Evolutionary conservation across 768 basidiomycete species (phyloP).

Genomic region (Neoboletus brunneissimus): DNA sequence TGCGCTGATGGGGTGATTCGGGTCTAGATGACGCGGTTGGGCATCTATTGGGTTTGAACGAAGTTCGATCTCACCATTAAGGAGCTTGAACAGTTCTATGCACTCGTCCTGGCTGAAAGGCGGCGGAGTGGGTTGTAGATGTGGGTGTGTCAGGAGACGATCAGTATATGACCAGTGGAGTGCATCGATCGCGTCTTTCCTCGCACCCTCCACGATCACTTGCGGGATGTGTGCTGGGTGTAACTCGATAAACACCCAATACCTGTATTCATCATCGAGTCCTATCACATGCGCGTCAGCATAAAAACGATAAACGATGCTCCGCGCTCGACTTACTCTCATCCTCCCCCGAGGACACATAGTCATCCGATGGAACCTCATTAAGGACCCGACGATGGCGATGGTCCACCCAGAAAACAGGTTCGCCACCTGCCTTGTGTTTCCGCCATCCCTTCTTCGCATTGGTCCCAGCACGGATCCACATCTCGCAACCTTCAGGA

Average conservation of each 20-base stretch:
- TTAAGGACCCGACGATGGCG: constrained; percentile 48
- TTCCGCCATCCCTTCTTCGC: constrained; percentile 31
- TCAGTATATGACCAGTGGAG: constrained; percentile 84
- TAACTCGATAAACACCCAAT: constrained; percentile 77
- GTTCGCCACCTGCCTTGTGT: constrained; percentile 31
- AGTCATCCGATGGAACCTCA: constrained; percentile 40
- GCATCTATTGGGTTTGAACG: background rate
- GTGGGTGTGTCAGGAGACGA: constrained; percentile 61
- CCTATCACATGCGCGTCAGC: constrained; percentile 38
- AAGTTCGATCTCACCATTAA: constrained; percentile 34
- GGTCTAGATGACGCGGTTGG: constrained; percentile 12
- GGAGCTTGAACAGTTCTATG: constrained; percentile 63
- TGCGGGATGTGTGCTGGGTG: constrained; percentile 67
- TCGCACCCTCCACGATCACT: constrained; percentile 53
- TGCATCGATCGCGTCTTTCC: constrained; percentile 68
- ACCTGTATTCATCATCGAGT: constrained; percentile 72
- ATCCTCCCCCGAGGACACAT: constrained; percentile 30
- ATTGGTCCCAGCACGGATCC: constrained; percentile 49
- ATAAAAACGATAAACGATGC: background rate
- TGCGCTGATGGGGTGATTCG: constrained; percentile 27
- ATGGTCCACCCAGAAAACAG: constrained; percentile 67
- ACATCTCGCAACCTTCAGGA: constrained; percentile 54
- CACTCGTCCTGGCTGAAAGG: constrained; percentile 79
- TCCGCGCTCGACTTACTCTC: constrained; percentile 36
- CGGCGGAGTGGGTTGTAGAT: constrained; percentile 43